Base-by-base conservation (phyloP, 164 flowering plant species). In the Dillenia suffruticosa region DNA sequence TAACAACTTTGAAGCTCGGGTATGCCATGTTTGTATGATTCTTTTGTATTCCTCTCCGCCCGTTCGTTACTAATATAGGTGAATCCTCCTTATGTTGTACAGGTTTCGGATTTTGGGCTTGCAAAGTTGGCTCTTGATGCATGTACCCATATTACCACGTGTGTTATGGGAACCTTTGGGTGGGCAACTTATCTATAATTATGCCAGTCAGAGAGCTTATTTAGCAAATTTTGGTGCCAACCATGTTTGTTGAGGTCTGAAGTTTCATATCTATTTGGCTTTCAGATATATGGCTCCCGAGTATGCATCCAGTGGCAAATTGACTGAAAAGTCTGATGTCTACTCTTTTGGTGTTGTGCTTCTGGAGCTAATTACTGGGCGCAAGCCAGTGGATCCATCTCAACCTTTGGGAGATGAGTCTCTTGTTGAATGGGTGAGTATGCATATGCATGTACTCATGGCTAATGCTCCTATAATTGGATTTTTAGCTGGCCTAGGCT, bases 91-190 rank as follows among this genome's bases (percentile, higher is more conserved):
- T 19, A 58, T 58, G 17, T 53, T 51, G 58, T 59, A 51, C 76
- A 92, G 98, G 98, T 92, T 65, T 78, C 98, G 26, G 98, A 92
- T 74, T 92, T 92, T 72, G 98, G 98, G 65, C 95, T 89, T 52
- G 98, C 96, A 51, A 89, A 81, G 65, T 72, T 92, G 68, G 87
- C 89, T 62, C 63, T 74, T 59, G 96, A 92, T 76, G 70, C 90
- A 24, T 63, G 79, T 60, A 88, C 96, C 19, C 98, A 92, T 75
- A 62, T 92, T 44, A 74, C 90, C 17, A 92, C 98, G 26, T 91
- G 98, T 48, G 98, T 92, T 6, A 82, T 92, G 87, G 98, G 98
- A 65, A 92, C 98, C 59, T 92, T 92, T 77, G 98, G 98, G 98
- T 92, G 74, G 22, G 76, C 43, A 56, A 16, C 19, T 16, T 3